phyloP scores from a whole-genome alignment of 2,329 filamentous ascomycete genomes.

The Penicillium sp. region DNA sequence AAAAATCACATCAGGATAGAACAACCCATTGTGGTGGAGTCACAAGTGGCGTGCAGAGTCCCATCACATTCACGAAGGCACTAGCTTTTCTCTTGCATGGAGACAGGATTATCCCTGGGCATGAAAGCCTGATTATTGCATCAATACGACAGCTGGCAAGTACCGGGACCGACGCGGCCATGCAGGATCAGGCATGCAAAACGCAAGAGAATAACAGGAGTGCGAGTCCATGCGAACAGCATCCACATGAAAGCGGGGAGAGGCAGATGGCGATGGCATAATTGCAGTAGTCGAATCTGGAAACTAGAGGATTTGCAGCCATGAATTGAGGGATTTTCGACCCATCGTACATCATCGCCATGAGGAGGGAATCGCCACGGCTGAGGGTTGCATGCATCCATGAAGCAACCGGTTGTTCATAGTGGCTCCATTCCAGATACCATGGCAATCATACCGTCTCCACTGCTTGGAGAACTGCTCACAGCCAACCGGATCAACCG shows the following conservation, averaged over 20 bases:
- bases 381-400: constrained; percentile 40
- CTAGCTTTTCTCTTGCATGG: constrained; percentile 19
- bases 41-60: constrained; percentile 17
- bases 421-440: constrained; percentile 32
- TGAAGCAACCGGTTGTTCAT: constrained; percentile 38
- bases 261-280: constrained; percentile 28
- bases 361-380: constrained; percentile 38
- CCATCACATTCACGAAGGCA: constrained; percentile 26
- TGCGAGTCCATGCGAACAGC: constrained; percentile 31
- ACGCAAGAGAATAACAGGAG: constrained; percentile 28
- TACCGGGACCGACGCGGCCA: constrained; percentile 28
- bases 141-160: constrained; percentile 40
- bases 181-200: constrained; percentile 37
- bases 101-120: constrained; percentile 29
- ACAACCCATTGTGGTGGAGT: constrained; percentile 19
- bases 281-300: constrained; percentile 32
- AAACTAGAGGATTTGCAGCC: constrained; percentile 23
- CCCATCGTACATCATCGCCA: constrained; percentile 31
- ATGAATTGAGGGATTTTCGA: constrained; percentile 41
- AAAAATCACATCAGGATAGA: constrained; percentile 10
- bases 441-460: constrained; percentile 38
- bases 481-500: constrained; percentile 36
- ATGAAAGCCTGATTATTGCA: constrained; percentile 28
- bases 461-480: constrained; percentile 33
- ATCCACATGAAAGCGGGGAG: constrained; percentile 35